Percentiles rank a stretch among this genome's conserved stretches.
phyloP scores from a whole-genome alignment of 2,329 filamentous ascomycete genomes.

The Grosmannia huntii region DNA sequence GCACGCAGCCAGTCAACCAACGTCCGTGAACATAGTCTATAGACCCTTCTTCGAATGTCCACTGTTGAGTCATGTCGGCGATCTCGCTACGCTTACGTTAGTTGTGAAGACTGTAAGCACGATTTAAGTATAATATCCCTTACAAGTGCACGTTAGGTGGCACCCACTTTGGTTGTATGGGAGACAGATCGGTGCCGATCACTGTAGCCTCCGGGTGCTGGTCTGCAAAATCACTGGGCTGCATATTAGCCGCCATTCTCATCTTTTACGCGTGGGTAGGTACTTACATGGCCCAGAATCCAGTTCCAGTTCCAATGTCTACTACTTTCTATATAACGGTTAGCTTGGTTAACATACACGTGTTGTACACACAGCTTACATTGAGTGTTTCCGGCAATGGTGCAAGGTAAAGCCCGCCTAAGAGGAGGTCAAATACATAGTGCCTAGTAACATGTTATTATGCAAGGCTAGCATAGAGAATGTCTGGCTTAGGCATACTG shows the following conservation, averaged over 20 bases:
- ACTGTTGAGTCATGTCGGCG: constrained; percentile 43
- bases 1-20: constrained; percentile 37
- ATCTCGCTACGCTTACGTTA: constrained; percentile 25
- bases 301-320: background rate
- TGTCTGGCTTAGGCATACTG: background rate
- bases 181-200: constrained; percentile 1
- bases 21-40: constrained; percentile 48
- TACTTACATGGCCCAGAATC: background rate
- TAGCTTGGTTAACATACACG: background rate
- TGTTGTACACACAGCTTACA: background rate
- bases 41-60: constrained; percentile 29
- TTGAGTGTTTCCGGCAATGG: background rate
- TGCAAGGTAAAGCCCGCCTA: background rate
- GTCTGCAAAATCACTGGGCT: background rate
- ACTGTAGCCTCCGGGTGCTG: background rate
- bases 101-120: background rate
- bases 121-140: background rate
- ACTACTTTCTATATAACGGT: background rate
- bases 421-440: background rate
- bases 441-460: background rate
- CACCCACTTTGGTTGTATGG: background rate
- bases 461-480: background rate
- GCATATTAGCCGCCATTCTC: background rate
- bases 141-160: background rate
- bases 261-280: background rate